Percentiles rank a stretch among this genome's conserved stretches.
These are phyloP conservation scores for Fusarium piperis DNA, from an alignment of 2,329 filamentous ascomycete species.

Conservation along the genomic window DNA sequence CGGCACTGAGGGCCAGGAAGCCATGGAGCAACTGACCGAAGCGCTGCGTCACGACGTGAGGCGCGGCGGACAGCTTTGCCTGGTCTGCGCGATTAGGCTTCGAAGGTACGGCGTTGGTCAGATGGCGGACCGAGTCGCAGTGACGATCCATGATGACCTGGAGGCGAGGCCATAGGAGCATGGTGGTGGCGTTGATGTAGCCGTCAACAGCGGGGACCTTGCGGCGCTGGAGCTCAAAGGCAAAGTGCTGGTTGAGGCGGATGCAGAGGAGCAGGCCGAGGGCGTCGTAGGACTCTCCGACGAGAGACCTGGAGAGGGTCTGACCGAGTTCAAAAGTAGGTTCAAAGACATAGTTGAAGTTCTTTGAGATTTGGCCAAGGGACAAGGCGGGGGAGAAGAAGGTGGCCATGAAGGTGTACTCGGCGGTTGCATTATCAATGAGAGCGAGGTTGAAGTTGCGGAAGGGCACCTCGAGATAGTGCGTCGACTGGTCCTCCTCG, in stretches of 20 bases:
- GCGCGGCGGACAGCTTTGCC: constrained; percentile 77
- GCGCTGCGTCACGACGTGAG: constrained; percentile 92
- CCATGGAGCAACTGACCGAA: constrained; percentile 93
- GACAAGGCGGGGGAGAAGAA: constrained; percentile 86
- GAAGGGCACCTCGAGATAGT: constrained; percentile 91
- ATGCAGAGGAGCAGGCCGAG: constrained; percentile 92
- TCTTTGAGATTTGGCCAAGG: constrained; percentile 80
- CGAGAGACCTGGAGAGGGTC: constrained; percentile 77
- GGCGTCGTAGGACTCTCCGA: constrained; percentile 81
- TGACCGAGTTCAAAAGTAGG: constrained; percentile 89
- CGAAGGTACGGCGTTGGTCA: constrained; percentile 63
- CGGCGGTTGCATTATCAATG: constrained; percentile 91
- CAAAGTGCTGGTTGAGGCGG: constrained; percentile 90
- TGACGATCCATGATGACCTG: constrained; percentile 95
- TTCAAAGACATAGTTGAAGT: constrained; percentile 89
- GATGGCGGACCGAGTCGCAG: constrained; percentile 81
- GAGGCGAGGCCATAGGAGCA: constrained; percentile 96
- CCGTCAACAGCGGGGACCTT: constrained; percentile 89
- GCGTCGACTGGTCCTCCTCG: constrained; percentile 85
- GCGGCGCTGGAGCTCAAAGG: constrained; percentile 91
- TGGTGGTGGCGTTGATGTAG: constrained; percentile 94
- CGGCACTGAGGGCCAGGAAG: constrained; percentile 83
- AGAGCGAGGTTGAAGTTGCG: constrained; percentile 94
- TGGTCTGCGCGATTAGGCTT: constrained; percentile 59
- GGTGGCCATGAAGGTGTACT: constrained; percentile 91